A percentile compares a stretch with the other conserved stretches of the same genome.
phyloP scores from a whole-genome alignment of 345 rosid genomes.

The Heritiera fomes region DNA sequence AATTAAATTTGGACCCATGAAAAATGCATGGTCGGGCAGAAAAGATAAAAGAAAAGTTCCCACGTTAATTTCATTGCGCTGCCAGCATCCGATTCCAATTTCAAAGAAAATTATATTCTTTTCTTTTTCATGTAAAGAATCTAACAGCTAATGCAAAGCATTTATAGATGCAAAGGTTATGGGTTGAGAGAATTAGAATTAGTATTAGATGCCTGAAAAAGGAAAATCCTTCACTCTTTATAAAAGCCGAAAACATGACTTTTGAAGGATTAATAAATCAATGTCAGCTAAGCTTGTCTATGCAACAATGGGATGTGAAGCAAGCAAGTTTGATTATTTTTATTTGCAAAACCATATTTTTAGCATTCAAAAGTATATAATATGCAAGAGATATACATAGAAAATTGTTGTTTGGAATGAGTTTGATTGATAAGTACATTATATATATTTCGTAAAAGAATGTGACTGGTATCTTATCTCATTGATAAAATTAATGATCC shows the following conservation, averaged over 20 bases:
- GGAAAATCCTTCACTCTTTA: neutral
- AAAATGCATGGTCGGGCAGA: too few relatives aligned
- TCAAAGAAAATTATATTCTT: neutral
- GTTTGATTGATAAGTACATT: too few relatives aligned
- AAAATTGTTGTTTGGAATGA: too few relatives aligned
- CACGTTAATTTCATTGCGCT: neutral
- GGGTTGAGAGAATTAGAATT: neutral
- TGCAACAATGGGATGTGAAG: neutral
- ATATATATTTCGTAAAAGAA: too few relatives aligned
- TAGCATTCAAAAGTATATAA: neutral
- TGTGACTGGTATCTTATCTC: too few relatives aligned
- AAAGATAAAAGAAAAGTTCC: too few relatives aligned
- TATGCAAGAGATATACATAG: too few relatives aligned
- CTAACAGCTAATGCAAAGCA: neutral
- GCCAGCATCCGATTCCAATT: neutral
- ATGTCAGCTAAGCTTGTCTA: neutral
- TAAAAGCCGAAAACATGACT: neutral
- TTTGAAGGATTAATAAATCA: neutral
- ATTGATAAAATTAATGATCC: too few relatives aligned
- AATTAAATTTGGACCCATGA: too few relatives aligned
- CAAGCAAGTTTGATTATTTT: neutral
- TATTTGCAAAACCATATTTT: neutral
- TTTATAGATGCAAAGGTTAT: constrained; percentile 9
- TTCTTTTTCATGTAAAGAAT: neutral
- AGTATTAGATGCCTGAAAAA: constrained; percentile 8